phyloP scores from a whole-genome alignment of 2,329 filamentous ascomycete species.

The Fusarium siculi region DNA sequence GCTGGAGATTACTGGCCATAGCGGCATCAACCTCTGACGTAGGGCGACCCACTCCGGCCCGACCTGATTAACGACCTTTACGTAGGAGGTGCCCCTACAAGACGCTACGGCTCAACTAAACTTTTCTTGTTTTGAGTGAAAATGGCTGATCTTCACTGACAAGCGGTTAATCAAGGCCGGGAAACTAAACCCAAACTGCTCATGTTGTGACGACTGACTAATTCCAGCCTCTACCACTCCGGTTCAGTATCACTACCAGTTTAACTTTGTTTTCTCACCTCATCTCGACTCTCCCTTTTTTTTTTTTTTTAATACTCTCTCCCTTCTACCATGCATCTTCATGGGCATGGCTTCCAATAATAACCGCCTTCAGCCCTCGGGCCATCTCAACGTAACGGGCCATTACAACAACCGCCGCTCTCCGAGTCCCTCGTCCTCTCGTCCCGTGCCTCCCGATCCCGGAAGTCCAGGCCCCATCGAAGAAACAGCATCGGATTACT shows the following conservation, averaged over 20 bases:
- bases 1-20: slow-evolving; percentile 17
- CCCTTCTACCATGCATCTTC: slow-evolving; percentile 16
- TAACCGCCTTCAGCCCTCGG: slow-evolving; percentile 30
- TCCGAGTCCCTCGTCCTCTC: slow-evolving; percentile 33
- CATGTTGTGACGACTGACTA: slow-evolving; percentile 29
- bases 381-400: slow-evolving; percentile 24
- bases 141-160: neutral
- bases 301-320: neutral
- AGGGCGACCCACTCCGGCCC: neutral
- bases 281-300: neutral
- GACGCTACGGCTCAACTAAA: neutral
- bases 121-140: neutral
- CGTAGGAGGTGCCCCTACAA: slow-evolving; percentile 3
- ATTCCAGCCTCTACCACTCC: slow-evolving; percentile 5
- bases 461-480: slow-evolving; percentile 33
- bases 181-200: slow-evolving; percentile 2
- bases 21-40: slow-evolving; percentile 6
- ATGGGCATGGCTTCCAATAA: slow-evolving; percentile 39
- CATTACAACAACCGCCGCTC: slow-evolving; percentile 9
- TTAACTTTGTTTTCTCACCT: neutral
- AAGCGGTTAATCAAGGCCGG: slow-evolving; percentile 16
- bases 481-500: slow-evolving; percentile 41
- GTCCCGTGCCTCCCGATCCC: slow-evolving; percentile 16
- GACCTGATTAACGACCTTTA: neutral
- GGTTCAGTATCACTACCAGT: neutral